phyloP scores from a whole-genome alignment of 1,284 basidiomycete genomes.

The Calocybe gambosa region DNA sequence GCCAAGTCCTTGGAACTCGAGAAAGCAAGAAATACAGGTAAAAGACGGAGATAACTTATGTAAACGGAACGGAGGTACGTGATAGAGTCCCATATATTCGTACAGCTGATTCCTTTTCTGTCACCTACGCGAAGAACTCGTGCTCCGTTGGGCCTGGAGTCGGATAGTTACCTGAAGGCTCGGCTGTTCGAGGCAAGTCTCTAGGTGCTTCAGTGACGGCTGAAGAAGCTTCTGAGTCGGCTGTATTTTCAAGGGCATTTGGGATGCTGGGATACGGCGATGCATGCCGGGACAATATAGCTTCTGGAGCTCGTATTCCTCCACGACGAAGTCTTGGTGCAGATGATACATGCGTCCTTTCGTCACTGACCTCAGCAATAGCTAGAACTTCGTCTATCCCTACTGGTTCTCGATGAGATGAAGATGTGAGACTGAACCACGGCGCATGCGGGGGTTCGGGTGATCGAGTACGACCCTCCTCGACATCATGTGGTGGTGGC shows the following conservation, averaged over 20 bases:
- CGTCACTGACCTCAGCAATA: conserved; percentile 24
- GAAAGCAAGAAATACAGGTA: not conserved
- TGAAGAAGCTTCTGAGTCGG: not conserved
- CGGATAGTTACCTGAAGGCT: conserved; percentile 27
- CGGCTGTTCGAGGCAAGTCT: conserved; percentile 14
- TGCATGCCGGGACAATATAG: conserved; percentile 40
- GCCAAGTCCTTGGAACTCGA: not conserved
- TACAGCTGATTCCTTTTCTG: conserved; percentile 9
- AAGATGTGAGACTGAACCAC: conserved; percentile 21
- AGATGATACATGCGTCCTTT: conserved; percentile 16
- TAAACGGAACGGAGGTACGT: conserved; percentile 1
- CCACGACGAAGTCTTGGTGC: conserved; percentile 52
- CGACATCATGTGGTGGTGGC: conserved; percentile 7
- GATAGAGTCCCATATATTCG: conserved; percentile 14
- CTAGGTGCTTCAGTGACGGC: conserved; percentile 3
- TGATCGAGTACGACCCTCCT: conserved; percentile 14
- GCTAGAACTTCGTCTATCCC: conserved; percentile 13
- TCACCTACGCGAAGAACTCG: conserved; percentile 24
- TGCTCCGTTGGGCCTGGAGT: conserved; percentile 34
- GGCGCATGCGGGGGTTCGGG: conserved; percentile 19
- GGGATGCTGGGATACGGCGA: conserved; percentile 26
- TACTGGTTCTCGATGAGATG: conserved; percentile 11
- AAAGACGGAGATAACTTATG: conserved; percentile 11
- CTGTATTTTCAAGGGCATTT: not conserved
- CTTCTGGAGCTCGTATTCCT: conserved; percentile 53